Base-by-base conservation (phyloP, 2,329 filamentous ascomycete genomes). In the Ophiostoma tasmaniense region DNA sequence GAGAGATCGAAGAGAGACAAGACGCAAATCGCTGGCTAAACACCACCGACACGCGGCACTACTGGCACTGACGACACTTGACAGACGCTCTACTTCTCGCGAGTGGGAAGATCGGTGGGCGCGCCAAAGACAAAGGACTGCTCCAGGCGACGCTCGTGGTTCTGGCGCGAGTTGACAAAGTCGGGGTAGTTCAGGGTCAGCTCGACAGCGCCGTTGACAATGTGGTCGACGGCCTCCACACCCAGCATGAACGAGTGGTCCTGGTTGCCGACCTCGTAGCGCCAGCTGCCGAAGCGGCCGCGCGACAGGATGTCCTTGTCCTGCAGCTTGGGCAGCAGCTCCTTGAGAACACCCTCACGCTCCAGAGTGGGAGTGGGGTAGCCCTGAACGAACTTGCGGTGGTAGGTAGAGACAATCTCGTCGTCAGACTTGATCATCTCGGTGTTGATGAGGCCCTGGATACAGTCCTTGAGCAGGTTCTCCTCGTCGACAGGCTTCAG, bases 201-300 rank as follows among this genome's bases (percentile, higher is more conserved):
- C 85, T 97, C 93, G 64, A 93, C 90, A 50, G 91, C 89, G 74
- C 93, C 93, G 79, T 90, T 93, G 80, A 93, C 87, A 77, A 97
- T 92, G 82, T 92, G 88, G 82, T 97, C 93, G 52, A 88, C 93
- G 66, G 93, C 93, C 82, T 97, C 93, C 25, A 97, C 93, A 78
- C 93, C 93, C 72, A 97, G 84, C 93, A 97, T 97, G 81, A 97
- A 97, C 33, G 90, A 94, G 85, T 97, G 93, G 81, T 97, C 93
- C 85, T 97, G 93, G 86, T 97, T 97, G 77, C 92, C 93, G 73
- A 88, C 81, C 82, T 99, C 95, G 83, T 99, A 99, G 78, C 92
- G 87, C 95, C 95, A 99, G 84, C 90, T 94, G 76, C 95, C 95
- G 81, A 99, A 99, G 73, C 95, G 93, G 75, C 95, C 95, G 80